These are phyloP conservation scores for Dryas integrifolia DNA, from an alignment of 331 rosid species.

Conservation along the genomic window DNA sequence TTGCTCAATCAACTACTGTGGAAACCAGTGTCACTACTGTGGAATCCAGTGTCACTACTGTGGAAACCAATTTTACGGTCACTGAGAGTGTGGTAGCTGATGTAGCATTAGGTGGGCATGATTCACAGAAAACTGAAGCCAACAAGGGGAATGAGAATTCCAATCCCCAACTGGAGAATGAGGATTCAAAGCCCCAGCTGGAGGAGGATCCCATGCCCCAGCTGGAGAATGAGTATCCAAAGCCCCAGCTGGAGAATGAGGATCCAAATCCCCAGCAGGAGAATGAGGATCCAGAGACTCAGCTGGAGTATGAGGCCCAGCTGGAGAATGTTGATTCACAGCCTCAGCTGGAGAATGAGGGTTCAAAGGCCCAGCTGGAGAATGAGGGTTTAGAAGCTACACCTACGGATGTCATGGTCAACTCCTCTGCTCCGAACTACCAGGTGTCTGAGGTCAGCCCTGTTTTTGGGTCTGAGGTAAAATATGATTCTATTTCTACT, in stretches of 20 bases:
- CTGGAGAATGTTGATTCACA: conserved; percentile 42
- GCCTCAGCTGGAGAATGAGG: conserved; percentile 52
- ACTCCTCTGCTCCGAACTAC: conserved; percentile 60
- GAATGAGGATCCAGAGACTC: conserved; percentile 37
- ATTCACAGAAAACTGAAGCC: conserved; percentile 34
- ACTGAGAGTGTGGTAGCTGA: conserved; percentile 45
- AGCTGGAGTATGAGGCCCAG: conserved; percentile 42
- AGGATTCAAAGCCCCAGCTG: neutral
- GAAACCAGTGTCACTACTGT: conserved; percentile 26
- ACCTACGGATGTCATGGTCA: conserved; percentile 44
- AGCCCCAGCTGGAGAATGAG: conserved; percentile 33
- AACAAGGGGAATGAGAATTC: conserved; percentile 22
- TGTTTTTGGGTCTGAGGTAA: conserved; percentile 91
- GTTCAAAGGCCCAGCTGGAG: conserved; percentile 52
- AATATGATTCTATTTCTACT: conserved; percentile 98
- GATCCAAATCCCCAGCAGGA: conserved; percentile 35
- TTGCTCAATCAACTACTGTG: conserved; percentile 27
- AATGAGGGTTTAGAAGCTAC: conserved; percentile 49
- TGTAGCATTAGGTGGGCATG: conserved; percentile 36
- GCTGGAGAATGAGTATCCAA: conserved; percentile 6
- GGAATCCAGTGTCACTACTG: conserved; percentile 27
- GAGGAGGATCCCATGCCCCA: conserved; percentile 11
- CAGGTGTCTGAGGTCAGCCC: conserved; percentile 99
- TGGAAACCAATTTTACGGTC: conserved; percentile 6
- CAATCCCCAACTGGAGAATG: conserved; percentile 6